These are phyloP conservation scores for Chlorella sp. DNA, from an alignment of 139 green algal species.

Conservation along the genomic window DNA sequence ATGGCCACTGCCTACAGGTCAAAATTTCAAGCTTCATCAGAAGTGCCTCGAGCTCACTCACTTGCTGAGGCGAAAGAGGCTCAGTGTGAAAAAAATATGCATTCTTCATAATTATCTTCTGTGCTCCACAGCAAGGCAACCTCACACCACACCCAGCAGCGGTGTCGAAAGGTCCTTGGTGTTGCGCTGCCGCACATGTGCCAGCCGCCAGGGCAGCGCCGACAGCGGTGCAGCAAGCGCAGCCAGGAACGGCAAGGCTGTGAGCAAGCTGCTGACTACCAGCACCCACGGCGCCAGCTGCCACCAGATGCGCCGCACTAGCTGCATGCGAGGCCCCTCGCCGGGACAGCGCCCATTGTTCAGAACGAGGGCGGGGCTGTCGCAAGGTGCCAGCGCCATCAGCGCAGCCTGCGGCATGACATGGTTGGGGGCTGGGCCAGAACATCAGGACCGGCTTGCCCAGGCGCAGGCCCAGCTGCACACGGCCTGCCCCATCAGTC, in stretches of 20 bases:
- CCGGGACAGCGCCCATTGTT: conserved; percentile 19
- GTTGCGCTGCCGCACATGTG: neutral
- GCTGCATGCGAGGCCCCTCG: neutral
- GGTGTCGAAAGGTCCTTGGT: neutral
- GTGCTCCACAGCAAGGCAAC: too few species aligned
- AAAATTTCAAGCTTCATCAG: too few species aligned
- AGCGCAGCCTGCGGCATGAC: neutral
- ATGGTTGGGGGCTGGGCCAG: neutral
- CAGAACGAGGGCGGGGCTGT: conserved; percentile 16
- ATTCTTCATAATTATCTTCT: too few species aligned
- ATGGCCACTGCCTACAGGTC: too few species aligned
- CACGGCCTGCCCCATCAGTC: too few species aligned
- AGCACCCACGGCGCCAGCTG: conserved; percentile 5
- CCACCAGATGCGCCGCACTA: conserved; percentile 8
- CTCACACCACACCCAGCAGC: too few species aligned
- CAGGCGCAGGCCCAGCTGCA: too few species aligned
- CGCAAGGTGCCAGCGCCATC: conserved; percentile 25
- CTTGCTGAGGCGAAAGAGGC: too few species aligned
- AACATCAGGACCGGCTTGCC: neutral
- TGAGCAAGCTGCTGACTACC: neutral
- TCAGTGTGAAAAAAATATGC: too few species aligned
- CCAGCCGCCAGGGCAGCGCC: neutral
- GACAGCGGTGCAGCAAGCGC: neutral
- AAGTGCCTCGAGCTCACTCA: too few species aligned
- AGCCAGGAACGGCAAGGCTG: neutral